Evolutionary conservation across 768 basidiomycete genomes (phyloP).

Genomic region (Boletales sp.): DNA sequence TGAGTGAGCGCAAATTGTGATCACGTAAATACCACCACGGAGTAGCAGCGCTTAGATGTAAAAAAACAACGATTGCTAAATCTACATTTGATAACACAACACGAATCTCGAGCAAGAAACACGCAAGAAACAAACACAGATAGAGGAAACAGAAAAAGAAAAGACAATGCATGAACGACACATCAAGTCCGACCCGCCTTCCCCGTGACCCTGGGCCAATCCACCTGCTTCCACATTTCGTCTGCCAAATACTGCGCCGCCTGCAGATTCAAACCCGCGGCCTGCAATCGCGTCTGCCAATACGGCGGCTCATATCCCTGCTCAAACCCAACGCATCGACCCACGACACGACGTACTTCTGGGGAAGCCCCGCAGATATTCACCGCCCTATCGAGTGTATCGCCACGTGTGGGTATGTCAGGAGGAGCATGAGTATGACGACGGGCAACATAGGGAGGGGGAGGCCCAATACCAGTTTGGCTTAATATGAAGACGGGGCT

Average conservation of each 20-base stretch:
- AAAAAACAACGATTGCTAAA: not conserved
- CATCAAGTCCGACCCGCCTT: constrained; percentile 1
- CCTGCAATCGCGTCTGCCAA: constrained; percentile 24
- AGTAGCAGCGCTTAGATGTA: too few species aligned
- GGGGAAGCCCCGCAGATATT: constrained; percentile 12
- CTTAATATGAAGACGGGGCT: constrained; percentile 15
- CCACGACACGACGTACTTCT: constrained; percentile 18
- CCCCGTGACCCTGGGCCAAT: constrained; percentile 10
- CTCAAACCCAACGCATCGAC: constrained; percentile 20
- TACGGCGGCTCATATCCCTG: constrained; percentile 26
- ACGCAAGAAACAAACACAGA: not conserved
- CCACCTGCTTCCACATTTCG: constrained; percentile 25
- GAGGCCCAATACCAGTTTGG: constrained; percentile 10
- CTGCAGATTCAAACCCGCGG: constrained; percentile 16
- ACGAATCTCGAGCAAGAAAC: too few species aligned
- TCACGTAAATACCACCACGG: too few species aligned
- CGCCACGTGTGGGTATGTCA: constrained; percentile 11
- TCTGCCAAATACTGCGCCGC: constrained; percentile 17
- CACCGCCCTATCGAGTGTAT: constrained; percentile 21
- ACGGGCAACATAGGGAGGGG: constrained; percentile 15
- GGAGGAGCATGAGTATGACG: constrained; percentile 1
- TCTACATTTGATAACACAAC: not conserved
- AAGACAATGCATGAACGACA: not conserved
- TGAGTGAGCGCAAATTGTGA: too few species aligned
- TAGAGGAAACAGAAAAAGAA: not conserved